phyloP scores from a whole-genome alignment of 2,329 filamentous ascomycete species.

The Aspergillus spinulosporus region DNA sequence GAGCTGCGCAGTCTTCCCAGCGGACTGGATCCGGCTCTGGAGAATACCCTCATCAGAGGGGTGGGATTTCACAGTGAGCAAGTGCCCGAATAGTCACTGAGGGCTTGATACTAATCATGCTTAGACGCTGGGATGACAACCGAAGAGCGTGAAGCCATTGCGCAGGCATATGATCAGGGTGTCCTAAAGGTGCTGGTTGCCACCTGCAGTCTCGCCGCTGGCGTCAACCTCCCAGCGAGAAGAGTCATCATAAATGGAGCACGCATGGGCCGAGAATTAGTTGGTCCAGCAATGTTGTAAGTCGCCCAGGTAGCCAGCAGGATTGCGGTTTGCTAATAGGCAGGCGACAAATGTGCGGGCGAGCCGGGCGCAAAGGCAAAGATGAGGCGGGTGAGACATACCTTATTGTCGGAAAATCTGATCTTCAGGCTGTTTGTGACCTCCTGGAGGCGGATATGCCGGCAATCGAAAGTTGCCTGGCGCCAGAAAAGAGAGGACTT shows the following conservation, averaged over 20 bases:
- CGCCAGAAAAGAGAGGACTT: slow-evolving; percentile 66
- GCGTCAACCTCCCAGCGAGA: slow-evolving; percentile 73
- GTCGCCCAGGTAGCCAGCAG: not conserved
- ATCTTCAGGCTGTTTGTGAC: slow-evolving; percentile 68
- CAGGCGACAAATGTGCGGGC: slow-evolving; percentile 72
- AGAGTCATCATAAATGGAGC: slow-evolving; percentile 74
- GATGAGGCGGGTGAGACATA: slow-evolving; percentile 76
- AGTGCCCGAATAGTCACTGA: not conserved
- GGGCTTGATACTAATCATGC: slow-evolving; percentile 30
- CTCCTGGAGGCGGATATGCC: slow-evolving; percentile 73
- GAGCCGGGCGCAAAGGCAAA: slow-evolving; percentile 76
- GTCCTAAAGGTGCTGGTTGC: slow-evolving; percentile 70
- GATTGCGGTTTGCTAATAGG: slow-evolving; percentile 24
- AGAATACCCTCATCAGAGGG: slow-evolving; percentile 64
- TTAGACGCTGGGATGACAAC: slow-evolving; percentile 59
- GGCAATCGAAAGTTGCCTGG: slow-evolving; percentile 66
- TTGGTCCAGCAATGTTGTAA: slow-evolving; percentile 72
- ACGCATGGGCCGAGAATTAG: slow-evolving; percentile 72
- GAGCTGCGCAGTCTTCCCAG: slow-evolving; percentile 55
- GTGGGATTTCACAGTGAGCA: slow-evolving; percentile 72
- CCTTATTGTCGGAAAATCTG: slow-evolving; percentile 67
- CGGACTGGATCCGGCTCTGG: slow-evolving; percentile 65
- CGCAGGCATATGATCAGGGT: slow-evolving; percentile 68
- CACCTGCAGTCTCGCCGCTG: slow-evolving; percentile 75
- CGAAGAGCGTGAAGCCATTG: slow-evolving; percentile 72